Evolutionary conservation across 805 yeast species (phyloP).

Genomic region (Nakazawaea sp.): DNA sequence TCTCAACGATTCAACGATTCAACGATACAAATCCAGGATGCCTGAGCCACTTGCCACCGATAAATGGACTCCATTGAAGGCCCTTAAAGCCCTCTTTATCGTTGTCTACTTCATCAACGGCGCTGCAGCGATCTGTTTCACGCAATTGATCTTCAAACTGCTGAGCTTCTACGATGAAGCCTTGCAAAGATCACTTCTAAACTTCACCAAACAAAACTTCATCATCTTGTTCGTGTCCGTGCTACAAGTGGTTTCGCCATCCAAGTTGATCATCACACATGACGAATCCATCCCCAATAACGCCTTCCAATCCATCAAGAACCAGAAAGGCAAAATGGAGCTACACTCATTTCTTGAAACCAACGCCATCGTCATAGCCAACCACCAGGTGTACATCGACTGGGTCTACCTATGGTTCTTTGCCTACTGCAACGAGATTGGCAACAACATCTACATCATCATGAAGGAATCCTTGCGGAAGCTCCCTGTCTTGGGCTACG

Average conservation of each 20-base stretch:
- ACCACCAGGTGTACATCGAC: constrained; percentile 91
- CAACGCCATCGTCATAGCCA: constrained; percentile 56
- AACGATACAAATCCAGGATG: neutral
- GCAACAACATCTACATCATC: constrained; percentile 63
- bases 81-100: constrained; percentile 18
- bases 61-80: constrained; percentile 17
- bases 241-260: constrained; percentile 44
- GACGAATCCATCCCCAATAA: constrained; percentile 30
- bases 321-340: constrained; percentile 14
- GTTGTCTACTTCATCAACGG: constrained; percentile 27
- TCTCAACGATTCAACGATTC: neutral
- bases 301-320: constrained; percentile 20
- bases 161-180: constrained; percentile 25
- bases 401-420: constrained; percentile 92
- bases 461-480: constrained; percentile 66
- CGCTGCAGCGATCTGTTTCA: constrained; percentile 33
- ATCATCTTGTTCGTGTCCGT: constrained; percentile 46
- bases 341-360: constrained; percentile 17
- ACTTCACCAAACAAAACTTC: constrained; percentile 53
- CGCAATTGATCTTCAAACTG: constrained; percentile 35
- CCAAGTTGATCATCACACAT: constrained; percentile 43
- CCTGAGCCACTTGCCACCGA: neutral
- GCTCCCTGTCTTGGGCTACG: constrained; percentile 77
- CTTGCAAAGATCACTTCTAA: constrained; percentile 34
- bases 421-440: constrained; percentile 58